Evolutionary conservation across 1,284 basidiomycete species (phyloP), one percentile per base, ranked within the genome.

Genomic region (Cutaneotrichosporon sp.): DNA sequence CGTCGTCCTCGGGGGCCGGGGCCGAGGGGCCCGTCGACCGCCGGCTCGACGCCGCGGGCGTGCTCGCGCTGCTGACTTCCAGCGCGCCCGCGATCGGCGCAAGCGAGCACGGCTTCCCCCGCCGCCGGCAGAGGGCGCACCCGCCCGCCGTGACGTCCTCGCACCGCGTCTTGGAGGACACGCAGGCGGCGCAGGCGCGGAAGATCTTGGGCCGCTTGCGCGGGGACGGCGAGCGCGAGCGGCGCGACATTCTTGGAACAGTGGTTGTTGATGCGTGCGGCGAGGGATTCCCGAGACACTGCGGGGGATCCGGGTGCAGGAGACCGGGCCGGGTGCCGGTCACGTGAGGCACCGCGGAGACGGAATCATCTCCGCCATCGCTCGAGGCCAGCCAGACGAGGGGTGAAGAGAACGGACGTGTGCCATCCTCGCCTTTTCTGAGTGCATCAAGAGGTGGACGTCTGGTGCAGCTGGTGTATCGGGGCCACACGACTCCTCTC

Each of bases 131-230:
- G 13, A 71, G 60, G 43, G 59, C 54, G 58, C 72, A 74, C 4
- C 72, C 72, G 6, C 58, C 56, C 1, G 64, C 22, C 10, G 58
- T 64, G 9, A 74, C 65, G 53, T 70, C 71, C 56, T 72, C 69
- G 62, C 72, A 74, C n/a, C 69, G 67, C 14, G 71, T 72, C 58
- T 74, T 74, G 46, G 67, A 65, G 18, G 60, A 33, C 11, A 72
- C 72, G 62, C 72, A 74, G 22, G 64, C 54, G 20, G 59, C 62
- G 50, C 72, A 74, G 6, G 72, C 72, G 24, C 71, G 66, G 46
- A 67, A 72, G 10, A 73, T 60, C 58, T 72, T 70, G n/a, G 62
- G 56, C 20, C 68, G 59, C 57, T 72, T 69, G 13, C 53, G 47
- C 57, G 22, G 24, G 2, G 53, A 27, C 14, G 53, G 55, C 11